Conservation (phyloP, 2,329 filamentous ascomycete species). For the Colletotrichum camelliae region DNA sequence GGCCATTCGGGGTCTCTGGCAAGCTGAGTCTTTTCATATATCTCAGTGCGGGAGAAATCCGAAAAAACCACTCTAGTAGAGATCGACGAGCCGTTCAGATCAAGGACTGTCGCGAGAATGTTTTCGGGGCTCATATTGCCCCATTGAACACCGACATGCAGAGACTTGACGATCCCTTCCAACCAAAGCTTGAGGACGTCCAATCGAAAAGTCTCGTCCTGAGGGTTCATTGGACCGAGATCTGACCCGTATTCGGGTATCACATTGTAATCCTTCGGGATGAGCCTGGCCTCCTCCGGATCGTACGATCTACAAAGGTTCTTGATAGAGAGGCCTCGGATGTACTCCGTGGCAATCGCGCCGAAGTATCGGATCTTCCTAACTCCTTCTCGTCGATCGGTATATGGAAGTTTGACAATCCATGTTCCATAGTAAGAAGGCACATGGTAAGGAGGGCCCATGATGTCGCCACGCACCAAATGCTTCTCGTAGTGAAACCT, state of each 20-base stretch:
- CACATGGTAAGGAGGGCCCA: neutral
- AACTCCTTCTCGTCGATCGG: too few relatives aligned
- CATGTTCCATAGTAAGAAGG: neutral
- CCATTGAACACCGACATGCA: neutral
- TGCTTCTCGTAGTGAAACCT: neutral
- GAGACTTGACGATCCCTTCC: neutral
- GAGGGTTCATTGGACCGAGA: neutral
- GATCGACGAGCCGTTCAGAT: neutral
- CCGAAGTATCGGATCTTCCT: neutral
- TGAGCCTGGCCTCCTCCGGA: too few relatives aligned
- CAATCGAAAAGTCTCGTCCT: neutral
- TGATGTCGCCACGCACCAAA: neutral
- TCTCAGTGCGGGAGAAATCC: neutral
- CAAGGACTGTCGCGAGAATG: too few relatives aligned
- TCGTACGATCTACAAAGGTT: neutral
- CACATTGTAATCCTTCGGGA: too few relatives aligned
- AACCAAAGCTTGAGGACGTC: neutral
- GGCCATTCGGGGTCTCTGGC: neutral
- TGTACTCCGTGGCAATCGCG: neutral
- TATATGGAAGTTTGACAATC: neutral
- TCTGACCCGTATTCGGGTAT: too few relatives aligned
- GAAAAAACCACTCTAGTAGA: neutral
- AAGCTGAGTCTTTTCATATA: neutral
- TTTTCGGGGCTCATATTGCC: too few relatives aligned
- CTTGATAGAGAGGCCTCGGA: neutral